These are phyloP conservation scores for Echria macrotheca DNA, from an alignment of 495 filamentous ascomycete genomes.

Conservation along the genomic window DNA sequence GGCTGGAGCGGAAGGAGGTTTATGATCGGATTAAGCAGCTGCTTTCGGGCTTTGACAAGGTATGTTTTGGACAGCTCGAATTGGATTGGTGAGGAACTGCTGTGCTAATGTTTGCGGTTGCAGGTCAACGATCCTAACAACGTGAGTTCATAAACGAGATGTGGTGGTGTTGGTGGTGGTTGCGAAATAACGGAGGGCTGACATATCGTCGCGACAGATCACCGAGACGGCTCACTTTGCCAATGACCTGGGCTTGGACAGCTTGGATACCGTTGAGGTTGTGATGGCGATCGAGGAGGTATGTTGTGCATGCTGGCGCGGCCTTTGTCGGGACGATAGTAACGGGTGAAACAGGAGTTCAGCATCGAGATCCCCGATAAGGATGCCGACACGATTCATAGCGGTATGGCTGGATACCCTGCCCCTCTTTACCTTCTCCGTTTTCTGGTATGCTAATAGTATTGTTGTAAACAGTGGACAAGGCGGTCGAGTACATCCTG, in stretches of 20 bases:
- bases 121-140: conserved; percentile 72
- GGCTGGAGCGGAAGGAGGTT: conserved; percentile 74
- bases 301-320: too few relatives aligned
- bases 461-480: conserved; percentile 62
- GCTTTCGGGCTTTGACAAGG: conserved; percentile 95
- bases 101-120: neutral
- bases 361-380: conserved; percentile 99
- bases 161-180: too few relatives aligned
- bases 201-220: too few relatives aligned
- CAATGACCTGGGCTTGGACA: conserved; percentile 94
- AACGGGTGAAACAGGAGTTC: too few relatives aligned
- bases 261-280: conserved; percentile 96
- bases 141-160: too few relatives aligned
- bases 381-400: conserved; percentile 94
- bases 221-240: conserved; percentile 78
- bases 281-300: conserved; percentile 99
- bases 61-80: conserved; percentile 45
- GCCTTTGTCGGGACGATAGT: too few relatives aligned
- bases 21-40: conserved; percentile 90
- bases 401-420: too few relatives aligned
- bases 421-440: conserved; percentile 13
- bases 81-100: too few relatives aligned
- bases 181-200: too few relatives aligned
- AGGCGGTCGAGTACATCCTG: conserved; percentile 93
- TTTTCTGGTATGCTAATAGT: neutral